Percentiles rank a stretch among this genome's conserved stretches.
Evolutionary conservation across 2,329 filamentous ascomycete species (phyloP).

Genomic region (Apiospora aurea): DNA sequence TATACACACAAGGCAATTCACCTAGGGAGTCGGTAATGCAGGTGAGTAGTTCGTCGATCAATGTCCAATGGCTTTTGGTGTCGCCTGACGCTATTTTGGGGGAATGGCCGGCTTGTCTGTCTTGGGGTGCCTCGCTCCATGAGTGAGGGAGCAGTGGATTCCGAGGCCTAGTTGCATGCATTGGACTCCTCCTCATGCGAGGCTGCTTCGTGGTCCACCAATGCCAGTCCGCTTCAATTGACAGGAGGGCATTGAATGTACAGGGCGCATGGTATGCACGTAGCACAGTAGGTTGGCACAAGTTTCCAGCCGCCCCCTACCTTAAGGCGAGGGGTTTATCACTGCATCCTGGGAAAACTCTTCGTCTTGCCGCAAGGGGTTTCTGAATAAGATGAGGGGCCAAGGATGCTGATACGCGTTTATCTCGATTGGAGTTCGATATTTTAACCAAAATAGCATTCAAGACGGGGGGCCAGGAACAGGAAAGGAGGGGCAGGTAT

Average conservation of each 20-base stretch:
- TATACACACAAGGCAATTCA: conserved; percentile 30
- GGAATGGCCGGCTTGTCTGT: conserved; percentile 22
- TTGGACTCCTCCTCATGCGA: conserved; percentile 10
- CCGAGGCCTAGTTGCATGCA: conserved; percentile 3
- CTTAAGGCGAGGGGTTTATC: conserved; percentile 4
- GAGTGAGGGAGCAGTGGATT: conserved; percentile 4
- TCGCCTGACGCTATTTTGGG: conserved; percentile 35
- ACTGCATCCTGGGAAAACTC: neutral
- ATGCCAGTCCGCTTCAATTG: neutral
- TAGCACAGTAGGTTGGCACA: conserved; percentile 6
- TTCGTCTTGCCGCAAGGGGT: conserved; percentile 5
- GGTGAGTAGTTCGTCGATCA: conserved; percentile 26
- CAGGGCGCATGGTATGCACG: neutral
- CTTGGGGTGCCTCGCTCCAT: neutral
- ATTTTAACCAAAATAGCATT: conserved; percentile 19
- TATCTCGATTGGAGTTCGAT: conserved; percentile 16
- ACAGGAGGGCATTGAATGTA: conserved; percentile 7
- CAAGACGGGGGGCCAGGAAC: conserved; percentile 15
- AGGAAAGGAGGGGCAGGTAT: conserved; percentile 19
- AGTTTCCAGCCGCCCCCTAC: conserved; percentile 18
- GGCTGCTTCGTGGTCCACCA: conserved; percentile 7
- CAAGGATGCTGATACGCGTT: conserved; percentile 12
- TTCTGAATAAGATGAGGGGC: conserved; percentile 10
- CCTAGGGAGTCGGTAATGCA: conserved; percentile 22
- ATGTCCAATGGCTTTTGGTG: conserved; percentile 29